Conservation (phyloP, 2,329 filamentous ascomycete genomes). For the Hypoxylon sp. region DNA sequence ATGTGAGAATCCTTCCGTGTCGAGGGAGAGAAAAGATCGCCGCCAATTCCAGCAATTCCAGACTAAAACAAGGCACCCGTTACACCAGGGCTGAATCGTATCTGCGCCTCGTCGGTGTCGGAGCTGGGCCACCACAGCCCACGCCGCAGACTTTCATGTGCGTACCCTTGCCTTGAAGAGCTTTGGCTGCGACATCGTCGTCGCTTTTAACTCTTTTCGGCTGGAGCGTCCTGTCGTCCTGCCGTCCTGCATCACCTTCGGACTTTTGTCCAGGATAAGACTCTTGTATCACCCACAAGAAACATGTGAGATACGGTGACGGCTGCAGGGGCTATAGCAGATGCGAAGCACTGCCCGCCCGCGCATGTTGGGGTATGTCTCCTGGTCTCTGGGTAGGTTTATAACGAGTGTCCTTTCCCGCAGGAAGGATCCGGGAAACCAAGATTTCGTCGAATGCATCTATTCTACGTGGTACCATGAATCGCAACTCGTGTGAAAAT, state of each 20-base stretch:
- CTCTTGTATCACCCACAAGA: constrained; percentile 16
- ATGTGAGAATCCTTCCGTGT: not conserved
- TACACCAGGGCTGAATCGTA: not conserved
- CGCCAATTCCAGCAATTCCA: constrained; percentile 5
- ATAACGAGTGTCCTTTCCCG: not conserved
- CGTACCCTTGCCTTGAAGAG: constrained; percentile 3
- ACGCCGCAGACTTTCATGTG: constrained; percentile 15
- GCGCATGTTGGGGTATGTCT: not conserved
- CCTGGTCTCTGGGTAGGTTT: not conserved
- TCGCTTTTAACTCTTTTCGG: constrained; percentile 10
- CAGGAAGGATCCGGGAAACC: not conserved
- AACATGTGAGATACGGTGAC: constrained; percentile 24
- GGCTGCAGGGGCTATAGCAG: constrained; percentile 11
- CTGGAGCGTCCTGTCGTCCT: too few species aligned
- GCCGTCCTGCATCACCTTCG: constrained; percentile 5
- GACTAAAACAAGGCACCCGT: constrained; percentile 6
- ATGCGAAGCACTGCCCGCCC: not conserved
- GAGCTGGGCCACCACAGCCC: not conserved
- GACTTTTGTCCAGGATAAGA: constrained; percentile 9
- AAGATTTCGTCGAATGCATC: not conserved
- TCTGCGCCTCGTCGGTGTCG: constrained; percentile 4
- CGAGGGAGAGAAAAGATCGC: not conserved
- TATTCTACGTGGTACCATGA: constrained; percentile 22
- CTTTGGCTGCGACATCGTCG: constrained; percentile 10
- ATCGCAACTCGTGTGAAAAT: constrained; percentile 7